Percentiles rank a stretch among this genome's conserved stretches.
Evolutionary conservation across 2,329 filamentous ascomycete species (phyloP).

Genomic region (Sporothrix mexicana): DNA sequence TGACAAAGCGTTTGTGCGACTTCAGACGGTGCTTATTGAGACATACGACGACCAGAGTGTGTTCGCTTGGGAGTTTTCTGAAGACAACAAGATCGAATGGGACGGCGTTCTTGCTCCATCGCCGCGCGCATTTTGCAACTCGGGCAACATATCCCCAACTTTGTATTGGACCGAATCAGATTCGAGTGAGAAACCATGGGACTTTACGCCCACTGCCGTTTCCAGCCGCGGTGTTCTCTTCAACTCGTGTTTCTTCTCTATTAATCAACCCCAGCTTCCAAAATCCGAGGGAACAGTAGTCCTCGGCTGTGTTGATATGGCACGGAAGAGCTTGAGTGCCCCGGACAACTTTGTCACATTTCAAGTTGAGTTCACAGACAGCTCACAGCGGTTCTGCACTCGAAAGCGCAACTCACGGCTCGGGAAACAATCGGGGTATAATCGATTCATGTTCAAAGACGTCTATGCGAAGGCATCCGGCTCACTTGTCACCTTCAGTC

Average conservation of each 20-base stretch:
- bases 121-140: neutral
- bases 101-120: conserved; percentile 16
- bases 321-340: neutral
- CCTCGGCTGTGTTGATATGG: conserved; percentile 10
- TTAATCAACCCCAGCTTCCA: neutral
- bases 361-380: conserved; percentile 10
- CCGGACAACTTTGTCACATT: neutral
- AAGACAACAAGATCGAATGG: conserved; percentile 8
- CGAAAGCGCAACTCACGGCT: neutral
- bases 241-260: neutral
- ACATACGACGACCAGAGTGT: conserved; percentile 37
- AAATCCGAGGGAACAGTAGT: neutral
- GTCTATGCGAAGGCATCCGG: neutral
- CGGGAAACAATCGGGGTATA: too few relatives aligned
- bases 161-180: too few relatives aligned
- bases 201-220: neutral
- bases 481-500: neutral
- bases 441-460: too few relatives aligned
- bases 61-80: conserved; percentile 38
- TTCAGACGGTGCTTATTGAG: conserved; percentile 38
- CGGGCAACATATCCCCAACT: neutral
- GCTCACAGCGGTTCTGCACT: neutral
- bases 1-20: conserved; percentile 34
- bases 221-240: conserved; percentile 10
- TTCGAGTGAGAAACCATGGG: neutral